Evolutionary conservation across 495 filamentous ascomycete genomes (phyloP).

Genomic region (Penicilliopsis zonata): DNA sequence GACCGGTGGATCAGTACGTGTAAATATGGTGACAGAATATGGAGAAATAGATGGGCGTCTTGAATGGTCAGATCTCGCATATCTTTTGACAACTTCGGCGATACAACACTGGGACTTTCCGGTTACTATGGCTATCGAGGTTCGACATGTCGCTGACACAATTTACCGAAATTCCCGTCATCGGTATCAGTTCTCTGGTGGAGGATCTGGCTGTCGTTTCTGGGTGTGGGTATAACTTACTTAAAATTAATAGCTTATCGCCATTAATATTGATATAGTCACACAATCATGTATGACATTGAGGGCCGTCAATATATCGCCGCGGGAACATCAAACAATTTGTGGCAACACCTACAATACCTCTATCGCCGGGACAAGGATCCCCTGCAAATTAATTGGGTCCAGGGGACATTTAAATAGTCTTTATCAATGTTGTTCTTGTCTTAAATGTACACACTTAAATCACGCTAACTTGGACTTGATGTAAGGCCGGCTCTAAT

Average conservation of each 20-base stretch:
- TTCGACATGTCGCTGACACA: constrained; percentile 1
- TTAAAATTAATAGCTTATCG: neutral
- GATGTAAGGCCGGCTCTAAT: no score
- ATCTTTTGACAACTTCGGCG: constrained; percentile 4
- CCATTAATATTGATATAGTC: neutral
- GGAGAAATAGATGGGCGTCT: constrained; percentile 1
- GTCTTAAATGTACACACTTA: no score
- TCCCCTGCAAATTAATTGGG: no score
- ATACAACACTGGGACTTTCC: constrained; percentile 6
- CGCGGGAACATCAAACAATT: neutral
- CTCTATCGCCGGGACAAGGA: constrained; percentile 2
- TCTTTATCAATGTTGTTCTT: no score
- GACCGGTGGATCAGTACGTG: neutral
- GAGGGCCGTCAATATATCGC: constrained; percentile 1
- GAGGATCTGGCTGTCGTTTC: constrained; percentile 7
- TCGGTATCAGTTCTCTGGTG: constrained; percentile 7
- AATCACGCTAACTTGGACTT: no score
- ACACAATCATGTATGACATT: constrained; percentile 1
- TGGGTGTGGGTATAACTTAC: constrained; percentile 6
- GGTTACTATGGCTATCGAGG: constrained; percentile 2
- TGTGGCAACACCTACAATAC: constrained; percentile 1
- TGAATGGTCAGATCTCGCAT: constrained; percentile 3
- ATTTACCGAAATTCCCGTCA: constrained; percentile 3
- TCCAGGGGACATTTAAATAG: no score
- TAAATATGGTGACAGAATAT: constrained; percentile 3